A percentile compares a stretch with the other conserved stretches of the same genome.
These are phyloP conservation scores for Ophiostoma angusticollis DNA, from an alignment of 2,329 filamentous ascomycete genomes.

Conservation along the genomic window DNA sequence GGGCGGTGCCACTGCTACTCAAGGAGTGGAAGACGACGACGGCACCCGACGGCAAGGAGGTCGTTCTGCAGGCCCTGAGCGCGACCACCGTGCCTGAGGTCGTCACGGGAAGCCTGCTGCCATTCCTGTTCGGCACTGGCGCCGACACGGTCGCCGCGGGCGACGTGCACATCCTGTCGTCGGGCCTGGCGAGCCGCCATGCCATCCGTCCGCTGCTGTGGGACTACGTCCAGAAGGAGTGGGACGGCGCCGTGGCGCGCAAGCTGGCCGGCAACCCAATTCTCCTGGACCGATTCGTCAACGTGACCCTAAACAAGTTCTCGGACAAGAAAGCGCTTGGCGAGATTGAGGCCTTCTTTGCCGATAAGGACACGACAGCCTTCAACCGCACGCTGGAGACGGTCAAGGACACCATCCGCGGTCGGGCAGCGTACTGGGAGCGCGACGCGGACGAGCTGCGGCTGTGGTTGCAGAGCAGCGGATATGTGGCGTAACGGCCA, in stretches of 20 bases:
- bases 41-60: slow-evolving; percentile 83
- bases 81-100: slow-evolving; percentile 56
- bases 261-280: slow-evolving; percentile 69
- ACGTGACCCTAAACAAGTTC: slow-evolving; percentile 66
- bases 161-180: slow-evolving; percentile 76
- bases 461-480: slow-evolving; percentile 30
- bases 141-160: slow-evolving; percentile 61
- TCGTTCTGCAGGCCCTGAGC: slow-evolving; percentile 65
- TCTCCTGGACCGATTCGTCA: slow-evolving; percentile 78
- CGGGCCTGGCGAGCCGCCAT: slow-evolving; percentile 58
- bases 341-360: slow-evolving; percentile 78
- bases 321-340: slow-evolving; percentile 53
- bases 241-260: slow-evolving; percentile 53
- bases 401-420: slow-evolving; percentile 73
- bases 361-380: slow-evolving; percentile 68
- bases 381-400: slow-evolving; percentile 81
- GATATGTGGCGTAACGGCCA: slow-evolving; percentile 4
- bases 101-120: slow-evolving; percentile 51
- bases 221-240: slow-evolving; percentile 76
- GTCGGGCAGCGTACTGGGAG: slow-evolving; percentile 68
- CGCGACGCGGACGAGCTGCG: slow-evolving; percentile 60
- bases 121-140: slow-evolving; percentile 60
- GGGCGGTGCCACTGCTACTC: slow-evolving; percentile 61
- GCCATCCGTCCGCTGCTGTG: slow-evolving; percentile 64
- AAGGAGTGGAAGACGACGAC: slow-evolving; percentile 73